Base-by-base conservation (phyloP, 805 yeast genomes). In the Sugiyamaella boreocaroliniensis region DNA sequence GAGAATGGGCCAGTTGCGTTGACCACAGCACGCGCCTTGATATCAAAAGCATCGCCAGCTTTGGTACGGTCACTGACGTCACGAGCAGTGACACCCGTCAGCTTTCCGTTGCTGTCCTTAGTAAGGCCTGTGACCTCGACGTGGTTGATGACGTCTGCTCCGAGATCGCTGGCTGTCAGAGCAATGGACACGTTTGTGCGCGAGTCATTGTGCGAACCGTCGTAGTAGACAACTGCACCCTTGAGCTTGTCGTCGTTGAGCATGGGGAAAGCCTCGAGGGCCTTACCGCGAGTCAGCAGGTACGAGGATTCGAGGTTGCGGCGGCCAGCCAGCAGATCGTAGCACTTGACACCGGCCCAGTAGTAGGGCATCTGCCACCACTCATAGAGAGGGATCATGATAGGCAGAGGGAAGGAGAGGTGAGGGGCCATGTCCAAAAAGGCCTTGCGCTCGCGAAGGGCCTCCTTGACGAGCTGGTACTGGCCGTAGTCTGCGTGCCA, bases 321-420 rank as follows among this genome's bases (percentile, higher is more conserved):
- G 57, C 77, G 73, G 51, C 97, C 97, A 41, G 97, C 97, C 67
- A 92, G 85, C 71, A 90, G 72, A 71, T 90, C 98, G 73, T 90
- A 90, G 79, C 85, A 76, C 70, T 89, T 86, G 67, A 93, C 86
- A 55, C 98, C 98, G 42, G 80, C 83, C 72, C 85, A 90, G 74
- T 86, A 89, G 74, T 90, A 90, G 45, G 97, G 97, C 50, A 88
- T 79, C 75, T 89, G 96, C 97, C 97, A 90, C 79, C 88, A 87
- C 65, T 82, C 82, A 77, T 92, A 90, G 54, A 90, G 90, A n/a
- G 98, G 98, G 63, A 90, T 88, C 85, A 89, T 81, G 63, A 90
- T 90, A 40, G 98, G 97, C 61, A 90, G 77, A 48, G 92, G 82
- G 54, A 84, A 75, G 58, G 89, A 82, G 61, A 90, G 79, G 70